These are phyloP conservation scores for Limonium bicolor DNA, from an alignment of 148 eudicot species.

Conservation along the genomic window DNA sequence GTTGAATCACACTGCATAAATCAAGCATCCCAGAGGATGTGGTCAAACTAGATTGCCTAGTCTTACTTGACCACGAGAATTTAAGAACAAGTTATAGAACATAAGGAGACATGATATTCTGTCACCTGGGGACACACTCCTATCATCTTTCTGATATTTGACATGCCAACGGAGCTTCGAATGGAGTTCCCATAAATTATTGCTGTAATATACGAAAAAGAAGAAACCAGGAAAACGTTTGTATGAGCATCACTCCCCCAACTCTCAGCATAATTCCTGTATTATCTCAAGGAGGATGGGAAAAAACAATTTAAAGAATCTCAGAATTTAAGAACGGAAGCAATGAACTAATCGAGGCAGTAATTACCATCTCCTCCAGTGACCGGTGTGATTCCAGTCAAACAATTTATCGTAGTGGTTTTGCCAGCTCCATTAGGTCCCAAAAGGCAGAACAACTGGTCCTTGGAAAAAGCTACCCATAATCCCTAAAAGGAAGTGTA, in stretches of 20 bases:
- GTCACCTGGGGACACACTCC: constrained; percentile 93
- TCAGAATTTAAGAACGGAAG: background rate
- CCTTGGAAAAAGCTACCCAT: constrained; percentile 73
- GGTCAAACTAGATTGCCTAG: background rate
- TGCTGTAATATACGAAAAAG: constrained; percentile 25
- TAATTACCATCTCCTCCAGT: constrained; percentile 83
- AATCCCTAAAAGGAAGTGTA: constrained; percentile 33
- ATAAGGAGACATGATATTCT: background rate
- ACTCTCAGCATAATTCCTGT: too few relatives aligned
- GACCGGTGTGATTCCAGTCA: constrained; percentile 83
- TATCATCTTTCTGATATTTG: constrained; percentile 62
- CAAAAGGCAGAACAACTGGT: constrained; percentile 87
- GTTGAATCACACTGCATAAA: too few relatives aligned
- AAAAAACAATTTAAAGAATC: too few relatives aligned
- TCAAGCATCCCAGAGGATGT: background rate
- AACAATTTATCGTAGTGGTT: constrained; percentile 80
- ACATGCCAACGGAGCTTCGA: constrained; percentile 59
- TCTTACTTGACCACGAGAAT: too few relatives aligned
- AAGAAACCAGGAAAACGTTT: background rate
- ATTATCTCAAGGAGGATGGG: too few relatives aligned
- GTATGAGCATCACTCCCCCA: too few relatives aligned
- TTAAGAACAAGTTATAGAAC: background rate
- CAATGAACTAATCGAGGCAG: constrained; percentile 1
- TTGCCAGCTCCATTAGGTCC: constrained; percentile 99
- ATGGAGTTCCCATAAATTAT: constrained; percentile 62